Base-by-base conservation (phyloP, 495 filamentous ascomycete species). In the Neurospora discreta region DNA sequence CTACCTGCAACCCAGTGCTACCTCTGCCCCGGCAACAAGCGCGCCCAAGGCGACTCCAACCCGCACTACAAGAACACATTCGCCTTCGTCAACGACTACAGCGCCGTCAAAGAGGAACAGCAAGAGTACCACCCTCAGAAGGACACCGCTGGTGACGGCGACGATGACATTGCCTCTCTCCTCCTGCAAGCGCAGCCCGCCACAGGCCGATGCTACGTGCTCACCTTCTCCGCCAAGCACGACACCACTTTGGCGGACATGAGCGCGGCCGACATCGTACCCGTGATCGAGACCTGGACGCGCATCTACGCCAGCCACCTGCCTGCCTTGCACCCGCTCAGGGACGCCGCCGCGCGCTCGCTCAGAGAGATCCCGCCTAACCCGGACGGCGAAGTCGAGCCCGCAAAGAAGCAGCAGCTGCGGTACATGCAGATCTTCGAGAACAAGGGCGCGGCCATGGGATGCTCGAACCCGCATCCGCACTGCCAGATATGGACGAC, bases 371-470 rank as follows among this genome's bases (percentile, higher is more conserved):
- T 73, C 84, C 86, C 73, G 74, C 81, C 74, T 72, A 78, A 77
- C 68, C 74, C 77, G 1, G 78, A 82, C 70, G 80, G 77, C 69
- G 81, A 78, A 77, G 78, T 77, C 18, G 85, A 76, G 69, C 82
- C 84, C 40, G 89, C 93, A 7, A 89, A 87, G 67, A 26, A 60
- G 52, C 86, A 91, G 71, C 94, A 98, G 80, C 93, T 96, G 76
- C 88, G 90, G 67, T 98, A 97, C 81, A 98, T 99, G 94, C 95
- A 99, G 81, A 98, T 99, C 74, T 98, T 99, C 73, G 95, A 99
- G 82, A 99, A 99, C 84, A 99, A 99, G 83, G 95, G 95, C 67
- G 90, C 92, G 0, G 93, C 95, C 5, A 99, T 99, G 95, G 95
- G 95, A 39, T 99, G 95, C 86, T 98, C 95, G 3, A 99, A 99